Base-by-base conservation (phyloP, 345 rosid species). In the Populus simonii region DNA sequence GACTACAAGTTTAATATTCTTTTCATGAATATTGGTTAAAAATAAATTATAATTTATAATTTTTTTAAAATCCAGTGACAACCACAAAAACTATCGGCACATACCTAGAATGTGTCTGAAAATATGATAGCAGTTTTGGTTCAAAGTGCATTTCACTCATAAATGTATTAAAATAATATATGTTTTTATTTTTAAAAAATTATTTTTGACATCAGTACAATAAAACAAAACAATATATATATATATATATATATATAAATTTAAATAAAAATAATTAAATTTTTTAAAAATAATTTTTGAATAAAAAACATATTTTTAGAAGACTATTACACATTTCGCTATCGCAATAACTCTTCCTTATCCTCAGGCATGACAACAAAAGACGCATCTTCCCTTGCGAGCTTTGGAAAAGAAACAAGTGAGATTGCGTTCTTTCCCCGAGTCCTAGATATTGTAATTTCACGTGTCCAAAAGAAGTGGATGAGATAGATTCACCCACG, bases 41-140 rank as follows among this genome's bases (percentile, higher is more conserved):
- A 33, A 33, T 33, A 33, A 33, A 4, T 0, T 33, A 0, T 4
- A 33, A 33, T 33, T 31, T 31, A 3, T 31, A 31, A 0, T 2
- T 31, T 31, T 31, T 31, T 3, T 33, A 4, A 33, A 33, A 33
- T 33, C 4, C 4, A 33, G 0, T 0, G 0, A 5, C 4, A 33
- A 4, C 6, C 0, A 33, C 0, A 33, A 33, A 33, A 33, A 33
- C 6, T 33, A 33, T 33, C 6, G 0, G 0, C 3, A 33, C 35
- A 33, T 33, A 3, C 4, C 2, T 0, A 33, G 35, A 3, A 3
- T 31, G 0, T 2, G 0, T 31, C 2, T 31, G 3, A 29, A 4
- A 33, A 33, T 33, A 0, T 33, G 0, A 4, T 4, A 3, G 5
- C 0, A 3, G 0, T 33, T 33, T 1, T 2, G 0, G 2, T 33